Conservation (phyloP, 1,284 basidiomycete genomes). For the Apiotrichum porosum region DNA sequence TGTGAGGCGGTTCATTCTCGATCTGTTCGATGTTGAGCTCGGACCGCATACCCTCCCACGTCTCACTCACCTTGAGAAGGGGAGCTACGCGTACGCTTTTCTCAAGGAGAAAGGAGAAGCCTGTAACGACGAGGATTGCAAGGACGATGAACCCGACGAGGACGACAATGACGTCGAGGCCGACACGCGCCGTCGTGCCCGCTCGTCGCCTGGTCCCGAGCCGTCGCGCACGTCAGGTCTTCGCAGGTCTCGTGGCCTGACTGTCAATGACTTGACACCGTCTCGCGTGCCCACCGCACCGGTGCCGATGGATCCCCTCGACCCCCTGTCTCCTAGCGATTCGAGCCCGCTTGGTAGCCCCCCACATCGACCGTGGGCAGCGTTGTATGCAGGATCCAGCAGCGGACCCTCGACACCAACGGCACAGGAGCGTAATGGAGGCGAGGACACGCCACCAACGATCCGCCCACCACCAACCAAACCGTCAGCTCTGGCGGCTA, state of each 20-base stretch:
- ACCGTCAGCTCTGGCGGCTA: too few species aligned
- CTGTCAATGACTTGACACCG: neutral
- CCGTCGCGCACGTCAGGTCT: neutral
- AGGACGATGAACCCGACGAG: neutral
- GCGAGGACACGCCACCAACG: too few species aligned
- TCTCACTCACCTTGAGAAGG: slow-evolving; percentile 28
- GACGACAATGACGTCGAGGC: neutral
- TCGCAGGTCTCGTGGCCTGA: slow-evolving; percentile 4
- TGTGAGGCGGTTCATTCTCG: slow-evolving; percentile 84
- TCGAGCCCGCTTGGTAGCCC: too few species aligned
- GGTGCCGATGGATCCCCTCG: too few species aligned
- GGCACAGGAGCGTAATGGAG: too few species aligned
- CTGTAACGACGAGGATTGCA: neutral
- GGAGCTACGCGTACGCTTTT: slow-evolving; percentile 5
- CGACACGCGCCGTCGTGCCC: slow-evolving; percentile 7
- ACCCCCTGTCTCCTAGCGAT: too few species aligned
- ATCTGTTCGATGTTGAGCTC: slow-evolving; percentile 80
- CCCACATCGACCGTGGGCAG: too few species aligned
- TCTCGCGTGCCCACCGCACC: too few species aligned
- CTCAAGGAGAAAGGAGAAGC: slow-evolving; percentile 1
- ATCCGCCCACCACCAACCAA: too few species aligned
- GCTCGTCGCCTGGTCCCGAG: slow-evolving; percentile 11
- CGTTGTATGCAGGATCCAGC: too few species aligned
- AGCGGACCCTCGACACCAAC: too few species aligned
- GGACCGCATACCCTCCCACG: slow-evolving; percentile 30